phyloP scores from a whole-genome alignment of 305 asterid species.

The Ajuga reptans region DNA sequence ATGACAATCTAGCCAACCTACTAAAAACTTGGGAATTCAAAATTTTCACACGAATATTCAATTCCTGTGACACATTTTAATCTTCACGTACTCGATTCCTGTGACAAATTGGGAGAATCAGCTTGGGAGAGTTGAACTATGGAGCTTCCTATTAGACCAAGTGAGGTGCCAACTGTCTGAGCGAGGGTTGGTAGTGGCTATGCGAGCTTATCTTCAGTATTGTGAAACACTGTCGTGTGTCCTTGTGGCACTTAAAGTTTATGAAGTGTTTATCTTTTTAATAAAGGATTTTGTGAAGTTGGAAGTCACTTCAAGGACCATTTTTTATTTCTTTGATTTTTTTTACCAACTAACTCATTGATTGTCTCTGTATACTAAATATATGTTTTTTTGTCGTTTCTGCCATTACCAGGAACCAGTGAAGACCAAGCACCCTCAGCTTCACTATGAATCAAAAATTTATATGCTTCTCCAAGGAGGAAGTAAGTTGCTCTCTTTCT shows the following conservation, averaged over 20 bases:
- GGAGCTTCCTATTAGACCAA: too few species aligned
- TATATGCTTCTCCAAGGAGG: slow-evolving; percentile 94
- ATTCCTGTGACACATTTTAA: too few species aligned
- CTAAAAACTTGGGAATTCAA: neutral
- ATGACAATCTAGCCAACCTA: neutral
- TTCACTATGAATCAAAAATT: slow-evolving; percentile 82
- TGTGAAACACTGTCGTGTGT: neutral
- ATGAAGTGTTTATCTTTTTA: neutral
- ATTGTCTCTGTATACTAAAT: neutral
- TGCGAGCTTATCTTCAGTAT: neutral
- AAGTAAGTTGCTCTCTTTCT: slow-evolving; percentile 46
- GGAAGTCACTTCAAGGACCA: neutral
- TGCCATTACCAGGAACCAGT: slow-evolving; percentile 60
- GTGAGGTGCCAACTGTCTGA: too few species aligned
- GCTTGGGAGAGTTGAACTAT: too few species aligned
- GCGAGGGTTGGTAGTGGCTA: neutral
- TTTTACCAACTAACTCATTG: neutral
- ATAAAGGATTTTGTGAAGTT: slow-evolving; percentile 6
- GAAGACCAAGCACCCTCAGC: slow-evolving; percentile 93
- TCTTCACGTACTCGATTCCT: too few species aligned
- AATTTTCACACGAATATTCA: neutral
- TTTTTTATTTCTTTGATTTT: neutral
- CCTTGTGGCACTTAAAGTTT: neutral
- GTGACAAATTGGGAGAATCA: too few species aligned
- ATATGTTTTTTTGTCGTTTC: slow-evolving; percentile 10